Evolutionary conservation across 2,329 filamentous ascomycete species (phyloP).

Genomic region (Phialocephala subalpina): DNA sequence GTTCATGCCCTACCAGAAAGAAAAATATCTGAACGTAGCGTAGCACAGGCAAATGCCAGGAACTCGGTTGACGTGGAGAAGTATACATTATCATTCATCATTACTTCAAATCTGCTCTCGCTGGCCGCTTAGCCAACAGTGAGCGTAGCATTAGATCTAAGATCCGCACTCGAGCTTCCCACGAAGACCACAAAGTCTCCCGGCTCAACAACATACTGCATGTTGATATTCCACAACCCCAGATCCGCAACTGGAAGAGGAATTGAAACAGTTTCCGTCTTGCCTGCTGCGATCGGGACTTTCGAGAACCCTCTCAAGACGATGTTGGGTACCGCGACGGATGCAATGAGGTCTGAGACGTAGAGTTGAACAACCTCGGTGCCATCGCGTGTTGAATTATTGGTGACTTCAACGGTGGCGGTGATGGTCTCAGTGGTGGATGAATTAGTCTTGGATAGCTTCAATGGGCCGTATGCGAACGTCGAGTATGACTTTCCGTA

Average conservation of each 20-base stretch:
- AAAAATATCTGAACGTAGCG: too few species aligned
- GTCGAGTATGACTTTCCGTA: constrained; percentile 77
- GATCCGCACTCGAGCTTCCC: constrained; percentile 65
- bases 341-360: constrained; percentile 55
- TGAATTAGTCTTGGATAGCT: constrained; percentile 48
- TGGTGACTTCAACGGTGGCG: constrained; percentile 63
- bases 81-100: neutral
- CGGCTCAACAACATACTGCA: constrained; percentile 78
- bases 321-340: constrained; percentile 71
- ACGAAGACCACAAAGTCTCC: constrained; percentile 71
- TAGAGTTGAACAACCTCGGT: constrained; percentile 66
- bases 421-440: constrained; percentile 56
- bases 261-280: constrained; percentile 62
- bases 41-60: too few species aligned
- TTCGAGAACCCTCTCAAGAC: constrained; percentile 78
- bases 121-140: constrained; percentile 48
- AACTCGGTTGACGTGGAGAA: neutral
- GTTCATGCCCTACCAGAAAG: too few species aligned
- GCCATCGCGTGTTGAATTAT: constrained; percentile 62
- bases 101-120: neutral
- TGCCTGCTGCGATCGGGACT: constrained; percentile 62
- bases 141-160: constrained; percentile 63
- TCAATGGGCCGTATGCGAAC: constrained; percentile 61
- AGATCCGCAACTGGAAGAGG: constrained; percentile 69
- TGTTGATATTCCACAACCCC: constrained; percentile 75